Conservation (phyloP, 139 green algal species). For the Closterium sp. region DNA sequence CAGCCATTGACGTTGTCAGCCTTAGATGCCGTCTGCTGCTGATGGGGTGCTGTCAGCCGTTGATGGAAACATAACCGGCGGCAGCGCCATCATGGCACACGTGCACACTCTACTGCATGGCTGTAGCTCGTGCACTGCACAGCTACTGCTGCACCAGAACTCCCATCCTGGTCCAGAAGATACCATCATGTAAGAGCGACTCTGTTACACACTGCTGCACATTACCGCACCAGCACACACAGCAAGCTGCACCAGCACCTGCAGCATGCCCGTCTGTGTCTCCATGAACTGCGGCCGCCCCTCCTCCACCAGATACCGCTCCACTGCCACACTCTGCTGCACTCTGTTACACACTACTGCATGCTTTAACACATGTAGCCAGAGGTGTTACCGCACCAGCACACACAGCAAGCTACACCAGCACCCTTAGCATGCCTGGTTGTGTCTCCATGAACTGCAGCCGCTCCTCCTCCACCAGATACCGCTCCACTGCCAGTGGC, state of each 20-base stretch:
- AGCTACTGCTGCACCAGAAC: too few relatives aligned
- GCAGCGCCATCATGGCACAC: too few relatives aligned
- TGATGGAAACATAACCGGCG: too few relatives aligned
- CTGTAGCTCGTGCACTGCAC: too few relatives aligned
- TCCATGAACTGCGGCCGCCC: conserved; percentile 35
- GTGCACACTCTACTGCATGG: too few relatives aligned
- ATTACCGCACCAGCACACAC: background rate
- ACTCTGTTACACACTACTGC: background rate
- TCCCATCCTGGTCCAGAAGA: too few relatives aligned
- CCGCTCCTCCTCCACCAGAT: conserved; percentile 40
- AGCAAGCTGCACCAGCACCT: conserved; percentile 11
- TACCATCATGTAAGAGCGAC: too few relatives aligned
- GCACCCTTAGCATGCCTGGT: conserved; percentile 38
- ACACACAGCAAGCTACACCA: background rate
- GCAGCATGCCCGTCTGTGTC: conserved; percentile 40
- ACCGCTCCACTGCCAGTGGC: conserved; percentile 46
- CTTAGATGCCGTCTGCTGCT: background rate
- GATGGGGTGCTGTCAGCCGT: background rate
- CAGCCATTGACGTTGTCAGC: background rate
- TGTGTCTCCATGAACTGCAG: conserved; percentile 40
- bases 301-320: conserved; percentile 47
- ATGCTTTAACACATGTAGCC: too few relatives aligned
- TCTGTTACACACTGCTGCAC: background rate
- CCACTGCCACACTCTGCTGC: too few relatives aligned
- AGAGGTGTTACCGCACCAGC: too few relatives aligned